Evolutionary conservation across 179 eudicot genomes (phyloP).

Genomic region (Pouteria campechiana): DNA sequence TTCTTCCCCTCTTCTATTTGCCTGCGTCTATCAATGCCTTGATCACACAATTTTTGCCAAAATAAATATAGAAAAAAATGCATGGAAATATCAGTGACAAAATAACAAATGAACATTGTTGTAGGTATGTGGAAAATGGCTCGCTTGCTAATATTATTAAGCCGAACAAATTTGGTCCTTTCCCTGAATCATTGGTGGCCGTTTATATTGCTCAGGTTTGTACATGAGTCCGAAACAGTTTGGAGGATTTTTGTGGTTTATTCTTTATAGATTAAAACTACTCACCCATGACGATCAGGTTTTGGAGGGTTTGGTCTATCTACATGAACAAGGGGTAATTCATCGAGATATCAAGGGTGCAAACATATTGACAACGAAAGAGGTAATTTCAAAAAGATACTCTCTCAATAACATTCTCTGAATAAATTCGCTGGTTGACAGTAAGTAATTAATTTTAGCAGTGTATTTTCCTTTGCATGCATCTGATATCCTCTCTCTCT

Average conservation of each 20-base stretch:
- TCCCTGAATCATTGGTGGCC: constrained; percentile 96
- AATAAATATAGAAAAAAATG: no score
- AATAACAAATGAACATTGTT: no score
- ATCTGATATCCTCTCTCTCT: no score
- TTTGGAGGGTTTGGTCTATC: constrained; percentile 95
- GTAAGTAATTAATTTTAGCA: no score
- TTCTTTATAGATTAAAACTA: constrained; percentile 4
- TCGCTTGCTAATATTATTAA: constrained; percentile 96
- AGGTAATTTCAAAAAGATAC: constrained; percentile 28
- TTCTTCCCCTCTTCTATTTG: neutral
- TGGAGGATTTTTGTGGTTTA: neutral
- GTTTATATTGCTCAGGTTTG: constrained; percentile 93
- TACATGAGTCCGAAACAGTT: constrained; percentile 4
- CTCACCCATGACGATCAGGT: constrained; percentile 61
- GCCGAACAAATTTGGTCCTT: constrained; percentile 99
- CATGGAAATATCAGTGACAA: no score
- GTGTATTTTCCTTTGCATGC: no score
- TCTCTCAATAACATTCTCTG: neutral
- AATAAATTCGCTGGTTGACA: neutral
- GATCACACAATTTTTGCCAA: no score
- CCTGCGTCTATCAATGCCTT: no score
- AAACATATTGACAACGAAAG: constrained; percentile 93
- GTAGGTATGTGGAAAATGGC: constrained; percentile 97
- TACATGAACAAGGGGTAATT: constrained; percentile 98
- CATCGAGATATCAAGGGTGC: constrained; percentile 99